Evolutionary conservation across 305 asterid genomes (phyloP).

Genomic region (Solanum aculeatissimum): DNA sequence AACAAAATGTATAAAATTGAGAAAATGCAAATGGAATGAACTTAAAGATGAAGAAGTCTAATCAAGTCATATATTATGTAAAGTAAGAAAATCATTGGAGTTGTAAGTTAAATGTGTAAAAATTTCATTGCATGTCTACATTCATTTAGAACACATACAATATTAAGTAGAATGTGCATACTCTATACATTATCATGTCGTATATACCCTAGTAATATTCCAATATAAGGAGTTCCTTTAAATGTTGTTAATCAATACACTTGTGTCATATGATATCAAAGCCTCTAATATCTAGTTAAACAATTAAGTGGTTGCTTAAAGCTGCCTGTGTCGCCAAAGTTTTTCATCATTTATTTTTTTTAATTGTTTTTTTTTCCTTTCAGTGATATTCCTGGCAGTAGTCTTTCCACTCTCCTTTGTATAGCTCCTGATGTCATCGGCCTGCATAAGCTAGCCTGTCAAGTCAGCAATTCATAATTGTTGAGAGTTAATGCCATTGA

Average conservation of each 20-base stretch:
- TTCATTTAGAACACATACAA: not conserved
- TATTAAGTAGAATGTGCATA: not conserved
- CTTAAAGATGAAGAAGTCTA: not conserved
- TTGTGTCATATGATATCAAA: not conserved
- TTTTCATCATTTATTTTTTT: not conserved
- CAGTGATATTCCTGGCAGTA: not conserved
- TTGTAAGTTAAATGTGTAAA: not conserved
- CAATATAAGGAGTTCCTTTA: not conserved
- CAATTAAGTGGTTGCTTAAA: not conserved
- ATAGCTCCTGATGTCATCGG: not conserved
- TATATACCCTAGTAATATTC: not conserved
- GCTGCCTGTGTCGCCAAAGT: not conserved
- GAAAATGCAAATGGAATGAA: not conserved
- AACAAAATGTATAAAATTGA: not conserved
- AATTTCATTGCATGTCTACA: not conserved
- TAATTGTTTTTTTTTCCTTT: not conserved
- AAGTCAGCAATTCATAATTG: not conserved
- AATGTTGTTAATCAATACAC: not conserved
- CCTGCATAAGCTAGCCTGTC: not conserved
- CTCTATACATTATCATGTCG: not conserved
- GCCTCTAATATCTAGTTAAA: not conserved
- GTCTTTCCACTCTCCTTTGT: not conserved
- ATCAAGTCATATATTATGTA: not conserved
- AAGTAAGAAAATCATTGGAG: not conserved
- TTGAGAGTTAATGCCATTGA: not conserved